Evolutionary conservation across 495 filamentous ascomycete species (phyloP).

Genomic region (Xylaria acuta): DNA sequence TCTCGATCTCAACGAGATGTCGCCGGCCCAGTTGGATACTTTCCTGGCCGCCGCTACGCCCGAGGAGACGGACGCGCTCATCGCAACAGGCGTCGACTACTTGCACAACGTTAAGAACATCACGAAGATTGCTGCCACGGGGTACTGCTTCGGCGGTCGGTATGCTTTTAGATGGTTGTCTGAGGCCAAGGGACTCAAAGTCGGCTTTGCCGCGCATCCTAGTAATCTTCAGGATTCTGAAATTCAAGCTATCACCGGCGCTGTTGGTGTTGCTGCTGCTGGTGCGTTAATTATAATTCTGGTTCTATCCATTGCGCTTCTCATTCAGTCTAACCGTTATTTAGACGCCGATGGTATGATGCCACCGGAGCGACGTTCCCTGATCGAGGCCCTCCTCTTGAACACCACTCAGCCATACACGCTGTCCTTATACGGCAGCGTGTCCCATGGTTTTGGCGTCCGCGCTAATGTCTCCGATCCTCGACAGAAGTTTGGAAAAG

Average conservation of each 20-base stretch:
- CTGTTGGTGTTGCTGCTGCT: constrained; percentile 72
- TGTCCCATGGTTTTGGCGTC: constrained; percentile 74
- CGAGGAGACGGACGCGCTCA: constrained; percentile 66
- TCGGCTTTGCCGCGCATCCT: constrained; percentile 73
- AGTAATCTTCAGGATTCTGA: constrained; percentile 69
- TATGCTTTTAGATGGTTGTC: constrained; percentile 52
- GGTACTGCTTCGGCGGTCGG: constrained; percentile 67
- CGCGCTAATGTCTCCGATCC: constrained; percentile 63
- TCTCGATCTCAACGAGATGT: constrained; percentile 54
- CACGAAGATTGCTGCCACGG: constrained; percentile 67
- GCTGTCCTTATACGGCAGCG: constrained; percentile 69
- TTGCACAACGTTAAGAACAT: constrained; percentile 62
- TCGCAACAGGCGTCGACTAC: constrained; percentile 65
- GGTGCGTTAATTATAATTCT: constrained; percentile 48
- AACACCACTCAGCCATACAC: constrained; percentile 58
- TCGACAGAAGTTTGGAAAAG: constrained; percentile 72
- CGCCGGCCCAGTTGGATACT: constrained; percentile 57
- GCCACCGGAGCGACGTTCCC: constrained; percentile 62
- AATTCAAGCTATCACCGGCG: constrained; percentile 64
- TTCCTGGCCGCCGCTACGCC: constrained; percentile 64
- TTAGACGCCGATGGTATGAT: constrained; percentile 69
- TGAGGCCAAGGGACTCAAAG: constrained; percentile 58
- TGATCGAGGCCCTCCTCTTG: constrained; percentile 51
- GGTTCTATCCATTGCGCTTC: neutral
- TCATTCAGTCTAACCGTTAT: neutral